Evolutionary conservation across 1,139 yeast species (phyloP).

Genomic region (Lodderomyces orthopsilosis): DNA sequence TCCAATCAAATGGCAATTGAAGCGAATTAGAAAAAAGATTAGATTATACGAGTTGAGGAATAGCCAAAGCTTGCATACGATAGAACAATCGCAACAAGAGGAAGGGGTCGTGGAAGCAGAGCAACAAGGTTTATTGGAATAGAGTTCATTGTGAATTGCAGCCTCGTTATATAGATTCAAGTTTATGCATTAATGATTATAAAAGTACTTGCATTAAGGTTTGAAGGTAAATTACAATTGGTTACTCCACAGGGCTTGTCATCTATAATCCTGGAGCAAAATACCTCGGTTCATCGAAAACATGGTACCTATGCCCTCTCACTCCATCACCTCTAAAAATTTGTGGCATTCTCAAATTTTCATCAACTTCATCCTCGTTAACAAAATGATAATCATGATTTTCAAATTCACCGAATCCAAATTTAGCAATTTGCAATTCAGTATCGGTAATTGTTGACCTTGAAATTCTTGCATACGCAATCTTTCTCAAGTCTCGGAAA

Average conservation of each 20-base stretch:
- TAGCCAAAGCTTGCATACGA: conserved; percentile 8
- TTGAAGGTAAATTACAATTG: background rate
- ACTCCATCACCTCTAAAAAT: conserved; percentile 89
- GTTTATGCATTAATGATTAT: conserved; percentile 1
- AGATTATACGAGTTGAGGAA: conserved; percentile 21
- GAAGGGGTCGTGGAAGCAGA: conserved; percentile 8
- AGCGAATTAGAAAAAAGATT: conserved; percentile 51
- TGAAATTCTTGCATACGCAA: conserved; percentile 91
- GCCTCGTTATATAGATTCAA: conserved; percentile 1
- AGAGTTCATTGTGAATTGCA: background rate
- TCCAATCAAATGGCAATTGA: conserved; percentile 61
- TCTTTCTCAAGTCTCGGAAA: conserved; percentile 80
- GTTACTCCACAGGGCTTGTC: too few species aligned
- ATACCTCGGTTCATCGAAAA: conserved; percentile 86
- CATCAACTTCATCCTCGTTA: conserved; percentile 55
- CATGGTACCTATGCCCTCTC: conserved; percentile 91
- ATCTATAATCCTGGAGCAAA: conserved; percentile 47
- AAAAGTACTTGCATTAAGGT: too few species aligned
- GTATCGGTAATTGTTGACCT: conserved; percentile 95
- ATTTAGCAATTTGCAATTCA: conserved; percentile 92
- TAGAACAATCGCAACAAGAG: conserved; percentile 6
- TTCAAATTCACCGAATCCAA: conserved; percentile 55
- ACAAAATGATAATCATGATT: conserved; percentile 38
- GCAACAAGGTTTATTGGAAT: conserved; percentile 12
- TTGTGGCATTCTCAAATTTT: conserved; percentile 74